Evolutionary conservation across 768 basidiomycete species (phyloP), one percentile per base, ranked within the genome.

Genomic region (Butyriboletus loyo): DNA sequence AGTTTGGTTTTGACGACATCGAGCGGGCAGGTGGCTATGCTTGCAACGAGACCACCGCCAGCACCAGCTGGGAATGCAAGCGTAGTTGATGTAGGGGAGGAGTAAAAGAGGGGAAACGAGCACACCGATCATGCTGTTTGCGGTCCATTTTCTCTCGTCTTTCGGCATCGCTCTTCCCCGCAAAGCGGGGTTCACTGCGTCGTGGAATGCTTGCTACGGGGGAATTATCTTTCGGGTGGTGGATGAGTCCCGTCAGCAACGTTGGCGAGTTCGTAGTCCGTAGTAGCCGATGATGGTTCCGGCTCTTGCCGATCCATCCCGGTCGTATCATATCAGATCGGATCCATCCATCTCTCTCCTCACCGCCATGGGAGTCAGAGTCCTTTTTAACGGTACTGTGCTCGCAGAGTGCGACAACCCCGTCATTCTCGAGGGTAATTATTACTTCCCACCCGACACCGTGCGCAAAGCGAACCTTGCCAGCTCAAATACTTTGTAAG

Each of bases 1-100:
- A 99, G 72, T 60, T 92, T 91, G 4, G 97, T 99, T 78, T 98
- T 99, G 72, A 99, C 79, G 50, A 99, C 96, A 71, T 99, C 97
- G 44, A 99, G 79, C 11, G 97, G 97, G 71, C 97, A 99, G 7
- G 96, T 98, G 51, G 92, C 90, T 56, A 98, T 77, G 71, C 88
- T 90, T 46, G 92, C 89, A 59, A 93, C 86, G 56, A 99, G 77
- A 53, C 97, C 97, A 49, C 96, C 93, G 28, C 93, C 93, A 34
- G 96, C 96, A 50, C 97, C 97, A 66, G 97, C 92, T 91, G 62
- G 13, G 44, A 25, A 7, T 19, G 14, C 24, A 36, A 42, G 7
- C 28, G 45, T 15, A 8, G 47, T 37, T 25, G 46, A 19, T 28
- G 35, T 11, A 14, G 22, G 15, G 6, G 34, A 14, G 32, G 25